Conservation (phyloP, 768 basidiomycete genomes). For the Amanita pallidorosea region DNA sequence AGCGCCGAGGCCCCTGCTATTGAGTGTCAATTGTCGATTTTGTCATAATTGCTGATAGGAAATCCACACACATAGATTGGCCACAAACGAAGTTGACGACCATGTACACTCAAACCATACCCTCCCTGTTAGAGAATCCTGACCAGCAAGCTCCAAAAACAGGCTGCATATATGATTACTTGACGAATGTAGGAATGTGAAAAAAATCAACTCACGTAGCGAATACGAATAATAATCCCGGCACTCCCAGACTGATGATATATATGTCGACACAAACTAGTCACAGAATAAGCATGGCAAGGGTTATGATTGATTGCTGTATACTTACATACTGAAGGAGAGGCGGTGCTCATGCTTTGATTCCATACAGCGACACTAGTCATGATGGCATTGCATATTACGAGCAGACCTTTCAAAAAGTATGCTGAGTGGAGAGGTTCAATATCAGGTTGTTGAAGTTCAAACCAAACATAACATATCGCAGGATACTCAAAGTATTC, state of each 20-base stretch:
- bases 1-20: conserved; percentile 44
- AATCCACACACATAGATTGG: conserved; percentile 45
- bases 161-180: conserved; percentile 22
- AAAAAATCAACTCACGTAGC: conserved; percentile 35
- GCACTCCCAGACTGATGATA: conserved; percentile 47
- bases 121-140: conserved; percentile 39
- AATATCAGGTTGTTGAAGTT: not conserved
- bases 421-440: not conserved
- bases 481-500: conserved; percentile 34
- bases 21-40: not conserved
- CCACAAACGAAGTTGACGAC: conserved; percentile 43
- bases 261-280: conserved; percentile 45
- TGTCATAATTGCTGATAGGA: not conserved
- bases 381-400: conserved; percentile 54
- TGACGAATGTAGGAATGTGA: not conserved
- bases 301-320: not conserved
- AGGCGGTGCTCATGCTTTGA: conserved; percentile 26
- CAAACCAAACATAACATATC: conserved; percentile 56
- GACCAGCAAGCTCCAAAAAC: conserved; percentile 46
- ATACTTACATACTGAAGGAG: conserved; percentile 2
- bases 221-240: conserved; percentile 48
- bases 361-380: conserved; percentile 66
- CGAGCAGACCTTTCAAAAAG: conserved; percentile 37
- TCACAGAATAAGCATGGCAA: not conserved
- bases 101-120: conserved; percentile 67